Evolutionary conservation across 345 rosid species (phyloP).

Genomic region (Linum usitatissimum): DNA sequence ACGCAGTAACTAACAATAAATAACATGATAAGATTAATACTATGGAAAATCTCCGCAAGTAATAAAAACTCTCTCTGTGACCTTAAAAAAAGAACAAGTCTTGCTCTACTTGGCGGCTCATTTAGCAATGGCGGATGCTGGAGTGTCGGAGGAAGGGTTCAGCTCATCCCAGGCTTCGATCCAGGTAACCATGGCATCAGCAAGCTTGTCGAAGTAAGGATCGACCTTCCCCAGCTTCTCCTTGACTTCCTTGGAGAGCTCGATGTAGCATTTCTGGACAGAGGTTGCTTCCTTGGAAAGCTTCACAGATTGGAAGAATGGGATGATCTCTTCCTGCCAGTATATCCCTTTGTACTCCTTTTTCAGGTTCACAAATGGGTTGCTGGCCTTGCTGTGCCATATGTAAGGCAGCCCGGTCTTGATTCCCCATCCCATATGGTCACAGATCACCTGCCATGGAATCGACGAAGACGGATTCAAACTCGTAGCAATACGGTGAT

Average conservation of each 20-base stretch:
- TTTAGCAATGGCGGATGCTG: neutral
- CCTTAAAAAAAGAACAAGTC: neutral
- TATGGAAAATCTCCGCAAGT: neutral
- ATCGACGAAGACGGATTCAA: too few species aligned
- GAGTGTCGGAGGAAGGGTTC: neutral
- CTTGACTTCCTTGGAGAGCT: neutral
- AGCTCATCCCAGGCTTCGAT: neutral
- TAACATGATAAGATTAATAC: neutral
- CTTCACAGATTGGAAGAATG: neutral
- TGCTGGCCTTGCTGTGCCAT: neutral
- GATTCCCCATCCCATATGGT: neutral
- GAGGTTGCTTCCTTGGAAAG: neutral
- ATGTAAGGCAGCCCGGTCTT: neutral
- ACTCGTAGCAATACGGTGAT: too few species aligned
- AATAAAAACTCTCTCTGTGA: neutral
- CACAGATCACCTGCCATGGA: neutral
- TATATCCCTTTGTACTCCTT: neutral
- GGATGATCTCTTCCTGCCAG: conserved; percentile 1
- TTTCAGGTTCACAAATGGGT: neutral
- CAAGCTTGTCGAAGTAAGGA: neutral
- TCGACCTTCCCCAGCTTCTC: neutral
- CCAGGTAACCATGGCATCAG: neutral
- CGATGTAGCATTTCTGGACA: neutral
- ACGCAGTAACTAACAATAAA: too few species aligned
- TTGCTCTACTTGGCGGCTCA: neutral